Conservation (phyloP, 768 basidiomycete species). For the Boletus vermiculosoides region DNA sequence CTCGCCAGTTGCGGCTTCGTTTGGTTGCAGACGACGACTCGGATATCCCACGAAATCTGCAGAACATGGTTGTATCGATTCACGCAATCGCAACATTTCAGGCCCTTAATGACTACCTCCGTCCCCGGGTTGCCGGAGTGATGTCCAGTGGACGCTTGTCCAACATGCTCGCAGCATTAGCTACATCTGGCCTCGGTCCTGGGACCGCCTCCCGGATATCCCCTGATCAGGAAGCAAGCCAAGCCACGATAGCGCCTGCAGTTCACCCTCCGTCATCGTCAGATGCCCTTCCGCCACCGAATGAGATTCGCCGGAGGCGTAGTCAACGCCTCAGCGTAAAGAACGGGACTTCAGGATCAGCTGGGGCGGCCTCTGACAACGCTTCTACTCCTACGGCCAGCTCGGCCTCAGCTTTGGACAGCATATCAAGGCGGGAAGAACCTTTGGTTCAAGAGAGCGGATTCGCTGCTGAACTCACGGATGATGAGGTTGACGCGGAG, state of each 20-base stretch:
- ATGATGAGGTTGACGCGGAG: constrained; percentile 84
- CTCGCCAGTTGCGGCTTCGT: constrained; percentile 85
- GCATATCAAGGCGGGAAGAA: constrained; percentile 39
- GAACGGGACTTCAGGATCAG: constrained; percentile 34
- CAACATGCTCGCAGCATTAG: constrained; percentile 88
- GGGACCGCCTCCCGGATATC: constrained; percentile 42
- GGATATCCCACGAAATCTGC: constrained; percentile 81
- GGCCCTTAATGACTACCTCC: constrained; percentile 92
- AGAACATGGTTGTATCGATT: constrained; percentile 94
- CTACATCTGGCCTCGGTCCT: constrained; percentile 68
- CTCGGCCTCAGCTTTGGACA: constrained; percentile 29
- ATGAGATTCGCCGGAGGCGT: constrained; percentile 60
- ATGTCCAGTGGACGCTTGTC: constrained; percentile 65
- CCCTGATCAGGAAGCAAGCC: constrained; percentile 34
- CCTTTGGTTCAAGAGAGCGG: constrained; percentile 61
- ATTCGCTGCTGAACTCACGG: constrained; percentile 72
- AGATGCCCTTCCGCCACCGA: constrained; percentile 35
- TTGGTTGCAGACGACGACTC: constrained; percentile 87
- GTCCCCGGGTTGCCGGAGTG: constrained; percentile 81
- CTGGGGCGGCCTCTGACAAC: constrained; percentile 12
- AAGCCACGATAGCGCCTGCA: constrained; percentile 28
- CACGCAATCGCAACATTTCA: constrained; percentile 99
- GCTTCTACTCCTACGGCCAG: constrained; percentile 23
- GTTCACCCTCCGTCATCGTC: constrained; percentile 34
- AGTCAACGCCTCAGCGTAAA: constrained; percentile 84